Base-by-base conservation (phyloP, 106 monocot species). In the Allium sativum region DNA sequence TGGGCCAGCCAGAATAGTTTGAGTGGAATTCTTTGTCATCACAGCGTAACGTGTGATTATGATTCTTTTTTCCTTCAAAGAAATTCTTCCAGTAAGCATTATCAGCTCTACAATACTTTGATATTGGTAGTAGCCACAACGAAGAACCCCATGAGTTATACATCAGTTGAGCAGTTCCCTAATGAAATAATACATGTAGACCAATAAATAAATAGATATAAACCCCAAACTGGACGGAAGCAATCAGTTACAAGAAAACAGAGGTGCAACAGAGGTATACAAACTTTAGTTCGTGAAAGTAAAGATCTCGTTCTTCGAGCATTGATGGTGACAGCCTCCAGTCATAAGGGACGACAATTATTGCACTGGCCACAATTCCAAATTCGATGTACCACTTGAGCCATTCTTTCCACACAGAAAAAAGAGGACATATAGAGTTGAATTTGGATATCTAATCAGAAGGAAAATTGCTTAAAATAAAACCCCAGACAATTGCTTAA, bases 381-480 rank as follows among this genome's bases (percentile, higher is more conserved):
- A 96, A 96, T 68, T 96, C 96, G 75, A 96, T 74, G 61, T 91
- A 96, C 96, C 96, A 96, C 82, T 74, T 87, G 6, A 96, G 75
- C 96, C 91, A 96, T 79, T 96, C 96, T 69, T 96, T 96, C 96
- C 96, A 96, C 15, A 96, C 84, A 52, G 96, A 91, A 55, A 91
- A 96, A 72, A 96, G 90, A 60, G 91, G 96, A 82, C 96, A 91
- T 95, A 73, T 15, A 71, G n/a, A 71, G 45, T 58, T 18, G 57
- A 64, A 18, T 16, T 17, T 16, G 15, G 42, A 60, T 60, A 44
- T 44, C 18, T 60, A 17, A n/a, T 17, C 15, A 10, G 12, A 10
- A 43, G 44, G 9, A 8, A 9, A 44, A 16, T 17, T 44, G 42
- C 4, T 44, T 43, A 11, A n/a, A 60, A 60, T 15, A 44, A 12